A percentile compares a stretch with the other conserved stretches of the same genome.
phyloP scores from a whole-genome alignment of 2,329 filamentous ascomycete species.

The Rhexocercosporidium sp. region DNA sequence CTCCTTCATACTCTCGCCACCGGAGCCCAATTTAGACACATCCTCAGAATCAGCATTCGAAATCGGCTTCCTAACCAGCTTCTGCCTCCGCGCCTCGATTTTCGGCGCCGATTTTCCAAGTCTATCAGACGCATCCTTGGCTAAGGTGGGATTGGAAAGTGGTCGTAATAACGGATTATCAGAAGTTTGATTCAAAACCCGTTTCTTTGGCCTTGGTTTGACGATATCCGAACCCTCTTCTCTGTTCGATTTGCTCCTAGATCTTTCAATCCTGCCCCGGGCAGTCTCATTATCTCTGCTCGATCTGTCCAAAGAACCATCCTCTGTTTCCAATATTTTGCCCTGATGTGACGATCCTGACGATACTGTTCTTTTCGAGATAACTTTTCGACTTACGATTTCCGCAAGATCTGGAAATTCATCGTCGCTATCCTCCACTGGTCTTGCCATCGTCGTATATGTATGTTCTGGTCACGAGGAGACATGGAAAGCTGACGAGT shows the following conservation, averaged over 20 bases:
- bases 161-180: constrained; percentile 38
- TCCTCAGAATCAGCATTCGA: not conserved
- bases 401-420: constrained; percentile 33
- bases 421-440: constrained; percentile 33
- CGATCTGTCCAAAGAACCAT: not conserved
- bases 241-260: not conserved
- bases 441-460: constrained; percentile 27
- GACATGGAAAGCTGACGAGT: not conserved
- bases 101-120: constrained; percentile 6
- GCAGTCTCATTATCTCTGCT: not conserved
- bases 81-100: not conserved
- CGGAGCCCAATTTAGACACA: not conserved
- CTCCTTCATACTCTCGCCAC: not conserved
- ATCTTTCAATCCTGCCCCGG: not conserved
- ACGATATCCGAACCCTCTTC: not conserved
- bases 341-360: not conserved
- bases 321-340: not conserved
- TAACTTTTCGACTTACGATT: constrained; percentile 11
- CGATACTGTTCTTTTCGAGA: not conserved
- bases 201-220: constrained; percentile 30
- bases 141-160: not conserved
- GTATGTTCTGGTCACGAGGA: constrained; percentile 2
- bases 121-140: not conserved
- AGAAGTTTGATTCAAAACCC: constrained; percentile 30
- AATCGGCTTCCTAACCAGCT: not conserved